Percentiles rank a stretch among this genome's conserved stretches.
Evolutionary conservation across 106 monocot genomes (phyloP).

Genomic region (Dendrobium huoshanense): DNA sequence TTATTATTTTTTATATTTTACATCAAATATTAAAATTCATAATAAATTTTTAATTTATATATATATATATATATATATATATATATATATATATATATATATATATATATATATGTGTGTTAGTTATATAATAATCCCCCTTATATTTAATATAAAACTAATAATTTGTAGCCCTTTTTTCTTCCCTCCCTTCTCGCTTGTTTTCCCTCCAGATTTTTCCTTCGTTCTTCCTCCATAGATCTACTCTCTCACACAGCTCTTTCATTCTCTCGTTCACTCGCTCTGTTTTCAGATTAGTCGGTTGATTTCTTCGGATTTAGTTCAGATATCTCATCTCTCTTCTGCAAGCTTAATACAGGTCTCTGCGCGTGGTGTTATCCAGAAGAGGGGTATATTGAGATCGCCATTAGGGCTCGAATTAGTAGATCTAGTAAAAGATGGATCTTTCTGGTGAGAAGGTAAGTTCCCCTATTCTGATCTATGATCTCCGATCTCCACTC

Average conservation of each 20-base stretch:
- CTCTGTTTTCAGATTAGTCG: not conserved
- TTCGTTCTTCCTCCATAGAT: not conserved
- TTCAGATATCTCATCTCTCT: not conserved
- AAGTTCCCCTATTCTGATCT: not conserved
- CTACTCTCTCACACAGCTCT: not conserved
- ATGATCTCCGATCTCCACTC: not conserved
- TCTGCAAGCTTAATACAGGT: not conserved
- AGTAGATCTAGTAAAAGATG: conserved; percentile 8
- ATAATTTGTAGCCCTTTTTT: not conserved
- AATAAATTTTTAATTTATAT: not conserved
- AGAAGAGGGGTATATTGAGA: not conserved
- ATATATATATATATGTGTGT: not conserved
- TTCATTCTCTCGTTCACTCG: not conserved
- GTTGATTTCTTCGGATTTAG: not conserved
- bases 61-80: too few relatives aligned
- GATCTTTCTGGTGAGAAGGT: conserved; percentile 21
- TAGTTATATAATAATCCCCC: not conserved
- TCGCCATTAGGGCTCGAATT: not conserved
- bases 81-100: not conserved
- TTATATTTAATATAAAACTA: not conserved
- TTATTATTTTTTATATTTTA: too few relatives aligned
- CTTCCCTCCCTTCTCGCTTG: not conserved
- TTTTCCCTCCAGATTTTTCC: not conserved
- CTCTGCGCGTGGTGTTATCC: too few relatives aligned
- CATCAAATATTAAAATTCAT: too few relatives aligned